Evolutionary conservation across 1,139 yeast species (phyloP).

Genomic region (Maudiozyma humilis): DNA sequence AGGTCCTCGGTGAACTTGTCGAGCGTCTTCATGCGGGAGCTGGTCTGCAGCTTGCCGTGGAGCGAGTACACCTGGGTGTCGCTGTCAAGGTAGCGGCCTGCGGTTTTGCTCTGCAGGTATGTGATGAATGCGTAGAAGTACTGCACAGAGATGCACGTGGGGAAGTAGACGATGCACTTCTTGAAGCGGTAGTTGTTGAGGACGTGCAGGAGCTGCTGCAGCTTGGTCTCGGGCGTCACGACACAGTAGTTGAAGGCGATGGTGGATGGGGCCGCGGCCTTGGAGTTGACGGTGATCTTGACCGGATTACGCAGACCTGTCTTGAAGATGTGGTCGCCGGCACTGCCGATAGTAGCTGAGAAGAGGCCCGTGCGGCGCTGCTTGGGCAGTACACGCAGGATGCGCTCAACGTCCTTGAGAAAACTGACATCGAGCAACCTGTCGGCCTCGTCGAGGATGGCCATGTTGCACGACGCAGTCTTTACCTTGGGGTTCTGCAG

Average conservation of each 20-base stretch:
- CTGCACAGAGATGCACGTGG: conserved; percentile 81
- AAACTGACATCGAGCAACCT: conserved; percentile 75
- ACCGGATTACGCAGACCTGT: conserved; percentile 90
- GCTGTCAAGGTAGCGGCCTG: conserved; percentile 13
- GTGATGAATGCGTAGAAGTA: conserved; percentile 58
- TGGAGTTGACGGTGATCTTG: conserved; percentile 62
- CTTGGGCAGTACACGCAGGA: conserved; percentile 64
- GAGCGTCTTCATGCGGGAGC: conserved; percentile 65
- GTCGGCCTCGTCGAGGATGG: conserved; percentile 90
- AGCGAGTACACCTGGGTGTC: conserved; percentile 51
- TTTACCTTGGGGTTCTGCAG: conserved; percentile 43
- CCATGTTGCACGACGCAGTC: conserved; percentile 56
- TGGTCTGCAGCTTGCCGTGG: conserved; percentile 78
- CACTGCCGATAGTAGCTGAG: conserved; percentile 83
- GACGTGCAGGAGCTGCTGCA: conserved; percentile 49
- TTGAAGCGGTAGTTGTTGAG: conserved; percentile 49
- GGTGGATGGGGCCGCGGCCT: conserved; percentile 46
- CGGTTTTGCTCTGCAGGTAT: conserved; percentile 19
- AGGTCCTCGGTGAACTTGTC: conserved; percentile 44
- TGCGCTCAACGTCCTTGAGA: conserved; percentile 56
- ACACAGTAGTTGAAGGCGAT: conserved; percentile 56
- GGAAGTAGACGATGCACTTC: conserved; percentile 79
- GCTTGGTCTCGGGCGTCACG: conserved; percentile 52
- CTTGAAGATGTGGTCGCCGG: conserved; percentile 59
- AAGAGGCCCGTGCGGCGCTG: conserved; percentile 91